A percentile compares a stretch with the other conserved stretches of the same genome.
Conservation (phyloP, 257 asterid genomes). For the Eucommia ulmoides region DNA sequence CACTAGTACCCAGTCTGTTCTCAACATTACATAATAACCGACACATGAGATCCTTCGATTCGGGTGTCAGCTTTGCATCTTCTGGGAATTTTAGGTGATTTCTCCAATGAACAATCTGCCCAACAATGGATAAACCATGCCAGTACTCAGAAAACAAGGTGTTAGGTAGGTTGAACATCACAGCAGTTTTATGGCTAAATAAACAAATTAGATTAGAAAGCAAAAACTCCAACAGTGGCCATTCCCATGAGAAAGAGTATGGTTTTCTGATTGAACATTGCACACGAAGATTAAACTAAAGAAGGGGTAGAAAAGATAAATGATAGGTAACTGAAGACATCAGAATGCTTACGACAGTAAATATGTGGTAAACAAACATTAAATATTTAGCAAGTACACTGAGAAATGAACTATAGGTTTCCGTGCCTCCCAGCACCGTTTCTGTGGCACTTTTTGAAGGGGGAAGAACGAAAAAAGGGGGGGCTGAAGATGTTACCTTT, state of each 20-base stretch:
- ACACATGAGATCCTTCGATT: slow-evolving; percentile 88
- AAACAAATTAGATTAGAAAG: no score
- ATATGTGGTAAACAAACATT: no score
- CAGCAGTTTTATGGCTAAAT: background rate
- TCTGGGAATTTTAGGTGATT: slow-evolving; percentile 80
- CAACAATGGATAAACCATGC: slow-evolving; percentile 14
- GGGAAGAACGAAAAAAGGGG: no score
- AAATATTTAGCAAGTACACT: no score
- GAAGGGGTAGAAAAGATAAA: background rate
- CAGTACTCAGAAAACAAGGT: background rate
- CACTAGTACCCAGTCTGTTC: slow-evolving; percentile 89
- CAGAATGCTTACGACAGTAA: no score
- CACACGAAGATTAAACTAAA: background rate
- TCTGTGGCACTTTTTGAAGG: no score
- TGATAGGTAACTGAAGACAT: background rate
- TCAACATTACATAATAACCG: slow-evolving; percentile 87
- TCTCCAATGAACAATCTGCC: slow-evolving; percentile 95
- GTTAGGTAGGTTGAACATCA: no score
- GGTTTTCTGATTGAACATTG: no score
- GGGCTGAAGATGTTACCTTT: slow-evolving; percentile 26
- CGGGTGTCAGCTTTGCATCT: slow-evolving; percentile 56
- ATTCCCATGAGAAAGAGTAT: no score
- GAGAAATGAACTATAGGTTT: no score
- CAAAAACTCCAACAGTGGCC: background rate
- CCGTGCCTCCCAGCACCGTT: no score